Percentiles rank a stretch among this genome's conserved stretches.
Evolutionary conservation across 2,329 filamentous ascomycete species (phyloP).

Genomic region (Pseudocercospora macadamiae): DNA sequence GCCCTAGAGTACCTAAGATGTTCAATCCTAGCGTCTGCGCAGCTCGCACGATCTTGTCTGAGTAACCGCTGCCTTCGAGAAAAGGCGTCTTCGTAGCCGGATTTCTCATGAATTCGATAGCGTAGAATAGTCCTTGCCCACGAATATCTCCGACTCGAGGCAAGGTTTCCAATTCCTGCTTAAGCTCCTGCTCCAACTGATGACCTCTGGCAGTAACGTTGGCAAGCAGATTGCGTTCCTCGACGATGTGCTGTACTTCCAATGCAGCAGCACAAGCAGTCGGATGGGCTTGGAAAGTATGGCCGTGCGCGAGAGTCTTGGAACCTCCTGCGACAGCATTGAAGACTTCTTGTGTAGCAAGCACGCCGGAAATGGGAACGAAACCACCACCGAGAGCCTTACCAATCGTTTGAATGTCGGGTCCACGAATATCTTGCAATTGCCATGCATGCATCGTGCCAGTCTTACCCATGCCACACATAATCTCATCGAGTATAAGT

Average conservation of each 20-base stretch:
- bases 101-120: slow-evolving; percentile 13
- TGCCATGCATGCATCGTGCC: slow-evolving; percentile 36
- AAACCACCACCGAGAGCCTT: slow-evolving; percentile 66
- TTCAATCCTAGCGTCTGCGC: neutral
- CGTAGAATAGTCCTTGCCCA: slow-evolving; percentile 59
- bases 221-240: slow-evolving; percentile 56
- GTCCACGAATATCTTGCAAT: slow-evolving; percentile 49
- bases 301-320: slow-evolving; percentile 51
- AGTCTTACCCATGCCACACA: slow-evolving; percentile 31
- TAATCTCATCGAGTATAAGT: slow-evolving; percentile 56
- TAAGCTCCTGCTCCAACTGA: slow-evolving; percentile 48
- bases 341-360: slow-evolving; percentile 54
- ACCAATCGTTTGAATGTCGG: slow-evolving; percentile 64
- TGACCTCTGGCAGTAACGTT: slow-evolving; percentile 59
- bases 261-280: slow-evolving; percentile 62
- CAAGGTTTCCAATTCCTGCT: slow-evolving; percentile 46
- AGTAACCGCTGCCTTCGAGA: neutral
- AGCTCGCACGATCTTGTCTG: neutral
- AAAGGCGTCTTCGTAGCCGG: neutral
- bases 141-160: slow-evolving; percentile 62
- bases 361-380: slow-evolving; percentile 60
- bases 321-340: slow-evolving; percentile 52
- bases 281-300: slow-evolving; percentile 64
- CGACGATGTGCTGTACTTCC: slow-evolving; percentile 61
- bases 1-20: slow-evolving; percentile 4